A percentile compares a stretch with the other conserved stretches of the same genome.
phyloP scores from a whole-genome alignment of 805 yeast genomes.

The Suhomyces canberraensis region DNA sequence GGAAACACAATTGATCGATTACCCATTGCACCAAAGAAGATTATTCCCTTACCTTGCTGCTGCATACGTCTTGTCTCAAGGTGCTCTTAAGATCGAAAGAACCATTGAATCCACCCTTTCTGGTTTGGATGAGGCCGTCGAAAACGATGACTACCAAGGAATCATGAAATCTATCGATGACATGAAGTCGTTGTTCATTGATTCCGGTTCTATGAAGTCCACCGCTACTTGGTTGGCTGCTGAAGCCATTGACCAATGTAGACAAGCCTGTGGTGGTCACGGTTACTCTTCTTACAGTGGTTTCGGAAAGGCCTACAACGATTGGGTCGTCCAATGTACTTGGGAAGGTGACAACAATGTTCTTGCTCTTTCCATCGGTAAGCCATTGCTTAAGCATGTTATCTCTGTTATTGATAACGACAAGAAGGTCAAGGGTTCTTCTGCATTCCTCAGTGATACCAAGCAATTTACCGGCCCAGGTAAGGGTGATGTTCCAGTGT shows the following conservation, averaged over 20 bases:
- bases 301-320: slow-evolving; percentile 43
- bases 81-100: slow-evolving; percentile 37
- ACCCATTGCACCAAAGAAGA: slow-evolving; percentile 45
- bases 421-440: slow-evolving; percentile 43
- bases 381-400: slow-evolving; percentile 34
- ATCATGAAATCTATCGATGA: slow-evolving; percentile 32
- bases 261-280: slow-evolving; percentile 49
- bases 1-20: slow-evolving; percentile 43
- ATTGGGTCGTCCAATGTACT: slow-evolving; percentile 48
- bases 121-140: slow-evolving; percentile 38
- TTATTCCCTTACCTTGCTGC: slow-evolving; percentile 43
- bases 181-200: slow-evolving; percentile 43
- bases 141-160: slow-evolving; percentile 25
- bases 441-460: slow-evolving; percentile 38
- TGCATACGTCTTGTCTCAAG: slow-evolving; percentile 35
- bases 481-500: slow-evolving; percentile 19
- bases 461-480: slow-evolving; percentile 21
- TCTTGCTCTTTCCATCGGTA: slow-evolving; percentile 40
- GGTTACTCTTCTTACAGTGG: slow-evolving; percentile 46
- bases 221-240: slow-evolving; percentile 45
- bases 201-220: slow-evolving; percentile 44
- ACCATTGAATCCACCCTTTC: slow-evolving; percentile 29
- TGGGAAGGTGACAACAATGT: slow-evolving; percentile 51
- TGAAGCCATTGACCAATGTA: slow-evolving; percentile 37
- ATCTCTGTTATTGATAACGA: slow-evolving; percentile 26